Base-by-base conservation (phyloP, 2,329 filamentous ascomycete species). In the Sclerotinia trifoliorum region DNA sequence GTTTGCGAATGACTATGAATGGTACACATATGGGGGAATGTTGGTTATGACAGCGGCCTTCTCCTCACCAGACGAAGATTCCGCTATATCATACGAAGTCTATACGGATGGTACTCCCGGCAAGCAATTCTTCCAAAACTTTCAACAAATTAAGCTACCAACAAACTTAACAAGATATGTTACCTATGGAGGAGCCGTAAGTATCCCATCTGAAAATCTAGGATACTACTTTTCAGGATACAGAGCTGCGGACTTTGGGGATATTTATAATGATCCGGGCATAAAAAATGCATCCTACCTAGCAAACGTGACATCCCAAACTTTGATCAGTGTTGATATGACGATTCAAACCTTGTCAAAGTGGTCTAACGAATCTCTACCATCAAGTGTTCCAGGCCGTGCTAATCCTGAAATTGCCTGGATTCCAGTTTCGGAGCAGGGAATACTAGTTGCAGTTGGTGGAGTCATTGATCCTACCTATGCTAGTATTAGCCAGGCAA, bases 371-470 rank as follows among this genome's bases (percentile, higher is more conserved):
- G 71, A 63, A 1, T 85, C 86, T 0, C 75, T 92, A 3, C 83
- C 85, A 0, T 52, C 73, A 0, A 71, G 75, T 5, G 80, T 90
- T 8, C 77, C 80, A 5, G 84, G 84, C 0, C 84, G 90, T 21
- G 86, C 88, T 5, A 87, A 85, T 72, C 83, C 88, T 0, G 88
- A 90, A 68, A 80, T 90, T 1, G 87, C 90, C 0, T 93, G 90
- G 89, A 84, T 96, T 0, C 93, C 93, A 1, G 91, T 93, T 56
- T 91, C 92, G 3, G 80, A 85, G 21, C 82, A 93, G 73, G 93
- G 93, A 1, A 88, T 95, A 56, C 81, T 96, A 11, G 83, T 96
- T 0, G 90, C 90, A 3, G 80, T 96, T 0, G 92, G 91, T 8
- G 93, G 93, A 17, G 92, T 92, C 2, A 86, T 83, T 0, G 82